Percentiles rank a stretch among this genome's conserved stretches.
Evolutionary conservation across 495 filamentous ascomycete species (phyloP).

Genomic region (Lophiostoma macrostomum): DNA sequence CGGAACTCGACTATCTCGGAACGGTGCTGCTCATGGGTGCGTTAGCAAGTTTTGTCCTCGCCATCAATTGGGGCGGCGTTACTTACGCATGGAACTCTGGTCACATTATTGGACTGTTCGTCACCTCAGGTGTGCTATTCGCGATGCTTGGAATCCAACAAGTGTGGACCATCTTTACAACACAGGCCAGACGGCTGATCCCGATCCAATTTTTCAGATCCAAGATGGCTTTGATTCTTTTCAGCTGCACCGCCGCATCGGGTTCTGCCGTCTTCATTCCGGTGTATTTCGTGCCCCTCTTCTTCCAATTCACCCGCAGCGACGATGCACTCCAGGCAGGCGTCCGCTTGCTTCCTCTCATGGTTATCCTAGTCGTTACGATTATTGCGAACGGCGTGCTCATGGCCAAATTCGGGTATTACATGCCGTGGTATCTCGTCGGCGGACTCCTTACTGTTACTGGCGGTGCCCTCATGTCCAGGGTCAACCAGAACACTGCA

Average conservation of each 20-base stretch:
- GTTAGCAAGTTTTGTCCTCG: not conserved
- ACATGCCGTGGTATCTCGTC: slow-evolving; percentile 57
- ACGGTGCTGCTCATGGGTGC: not conserved
- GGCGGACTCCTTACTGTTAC: slow-evolving; percentile 50
- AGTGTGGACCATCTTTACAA: slow-evolving; percentile 51
- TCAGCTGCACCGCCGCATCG: slow-evolving; percentile 40
- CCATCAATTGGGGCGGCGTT: slow-evolving; percentile 48
- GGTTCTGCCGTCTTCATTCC: slow-evolving; percentile 42
- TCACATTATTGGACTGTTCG: slow-evolving; percentile 53
- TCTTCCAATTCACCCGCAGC: slow-evolving; percentile 54
- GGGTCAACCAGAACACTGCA: slow-evolving; percentile 40
- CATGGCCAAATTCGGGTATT: slow-evolving; percentile 51
- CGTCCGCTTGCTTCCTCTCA: slow-evolving; percentile 58
- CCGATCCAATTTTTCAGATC: slow-evolving; percentile 52
- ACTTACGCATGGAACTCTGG: slow-evolving; percentile 52
- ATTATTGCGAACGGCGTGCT: slow-evolving; percentile 51
- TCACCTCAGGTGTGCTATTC: slow-evolving; percentile 53
- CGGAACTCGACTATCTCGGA: slow-evolving; percentile 6
- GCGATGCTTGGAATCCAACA: slow-evolving; percentile 52
- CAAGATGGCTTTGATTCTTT: slow-evolving; percentile 48
- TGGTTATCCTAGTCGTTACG: slow-evolving; percentile 33
- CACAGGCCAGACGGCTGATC: slow-evolving; percentile 48
- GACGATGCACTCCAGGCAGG: slow-evolving; percentile 51
- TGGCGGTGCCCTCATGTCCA: slow-evolving; percentile 52
- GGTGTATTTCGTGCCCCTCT: slow-evolving; percentile 40